Evolutionary conservation across 2,329 filamentous ascomycete genomes (phyloP).

Genomic region (Monosporascus sp.): DNA sequence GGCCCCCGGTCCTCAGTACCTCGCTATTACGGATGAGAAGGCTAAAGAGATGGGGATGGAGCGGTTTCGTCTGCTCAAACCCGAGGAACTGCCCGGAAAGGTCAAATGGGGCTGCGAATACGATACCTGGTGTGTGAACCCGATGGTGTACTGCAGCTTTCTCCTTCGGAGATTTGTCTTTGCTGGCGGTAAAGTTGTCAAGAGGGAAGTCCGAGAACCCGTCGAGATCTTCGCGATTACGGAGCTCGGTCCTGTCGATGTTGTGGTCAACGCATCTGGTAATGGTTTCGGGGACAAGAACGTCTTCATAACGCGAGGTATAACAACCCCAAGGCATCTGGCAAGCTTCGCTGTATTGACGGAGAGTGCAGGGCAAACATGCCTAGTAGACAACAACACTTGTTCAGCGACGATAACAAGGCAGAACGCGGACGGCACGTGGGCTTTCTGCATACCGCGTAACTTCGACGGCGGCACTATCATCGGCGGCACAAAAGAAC

Average conservation of each 20-base stretch:
- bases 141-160: slow-evolving; percentile 48
- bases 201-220: slow-evolving; percentile 30
- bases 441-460: slow-evolving; percentile 59
- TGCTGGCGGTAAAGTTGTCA: slow-evolving; percentile 30
- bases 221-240: slow-evolving; percentile 33
- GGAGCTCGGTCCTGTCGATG: slow-evolving; percentile 20
- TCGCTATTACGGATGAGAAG: slow-evolving; percentile 26
- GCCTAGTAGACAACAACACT: slow-evolving; percentile 32
- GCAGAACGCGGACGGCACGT: slow-evolving; percentile 57
- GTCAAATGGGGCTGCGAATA: slow-evolving; percentile 46
- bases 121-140: slow-evolving; percentile 49
- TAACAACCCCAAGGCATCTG: slow-evolving; percentile 8
- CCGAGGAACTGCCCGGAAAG: slow-evolving; percentile 34
- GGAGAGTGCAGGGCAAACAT: slow-evolving; percentile 37
- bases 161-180: slow-evolving; percentile 37
- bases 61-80: slow-evolving; percentile 32
- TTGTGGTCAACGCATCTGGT: slow-evolving; percentile 42
- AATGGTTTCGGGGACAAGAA: slow-evolving; percentile 37
- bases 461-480: slow-evolving; percentile 58
- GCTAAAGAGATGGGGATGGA: slow-evolving; percentile 28
- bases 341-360: background rate
- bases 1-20: slow-evolving; percentile 35
- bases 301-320: slow-evolving; percentile 39
- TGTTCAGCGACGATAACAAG: slow-evolving; percentile 43
- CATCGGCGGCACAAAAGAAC: slow-evolving; percentile 62